phyloP scores from a whole-genome alignment of 2,329 filamentous ascomycete genomes.

The Alternaria sp. region DNA sequence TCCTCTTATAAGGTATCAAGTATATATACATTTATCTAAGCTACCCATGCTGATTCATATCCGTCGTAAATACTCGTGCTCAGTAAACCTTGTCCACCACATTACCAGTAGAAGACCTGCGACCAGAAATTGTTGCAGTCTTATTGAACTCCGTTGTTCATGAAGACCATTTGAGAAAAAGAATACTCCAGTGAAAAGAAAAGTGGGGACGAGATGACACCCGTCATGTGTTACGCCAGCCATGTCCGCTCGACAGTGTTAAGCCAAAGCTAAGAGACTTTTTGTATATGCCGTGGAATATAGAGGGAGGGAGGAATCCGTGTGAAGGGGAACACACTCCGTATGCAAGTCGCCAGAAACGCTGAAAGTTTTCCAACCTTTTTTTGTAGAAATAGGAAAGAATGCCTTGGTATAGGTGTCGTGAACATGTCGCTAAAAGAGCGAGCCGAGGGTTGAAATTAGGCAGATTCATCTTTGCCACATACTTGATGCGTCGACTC shows the following conservation, averaged over 20 bases:
- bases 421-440: background rate
- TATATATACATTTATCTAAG: constrained; percentile 3
- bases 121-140: background rate
- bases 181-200: background rate
- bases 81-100: background rate
- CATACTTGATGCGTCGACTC: background rate
- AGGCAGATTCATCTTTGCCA: background rate
- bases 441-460: background rate
- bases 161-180: background rate
- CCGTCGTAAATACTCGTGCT: constrained; percentile 6
- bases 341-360: constrained; percentile 22
- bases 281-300: constrained; percentile 16
- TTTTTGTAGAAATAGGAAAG: constrained; percentile 3
- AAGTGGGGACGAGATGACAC: background rate
- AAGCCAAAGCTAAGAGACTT: constrained; percentile 16
- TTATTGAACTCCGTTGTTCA: constrained; percentile 7
- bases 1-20: background rate
- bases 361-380: constrained; percentile 19
- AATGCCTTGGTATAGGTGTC: constrained; percentile 8
- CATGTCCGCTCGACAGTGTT: background rate
- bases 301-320: background rate
- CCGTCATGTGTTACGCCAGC: background rate
- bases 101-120: background rate
- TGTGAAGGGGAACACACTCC: background rate
- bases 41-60: constrained; percentile 9